phyloP scores from a whole-genome alignment of 2,329 filamentous ascomycete species.

The Colletotrichum lini region DNA sequence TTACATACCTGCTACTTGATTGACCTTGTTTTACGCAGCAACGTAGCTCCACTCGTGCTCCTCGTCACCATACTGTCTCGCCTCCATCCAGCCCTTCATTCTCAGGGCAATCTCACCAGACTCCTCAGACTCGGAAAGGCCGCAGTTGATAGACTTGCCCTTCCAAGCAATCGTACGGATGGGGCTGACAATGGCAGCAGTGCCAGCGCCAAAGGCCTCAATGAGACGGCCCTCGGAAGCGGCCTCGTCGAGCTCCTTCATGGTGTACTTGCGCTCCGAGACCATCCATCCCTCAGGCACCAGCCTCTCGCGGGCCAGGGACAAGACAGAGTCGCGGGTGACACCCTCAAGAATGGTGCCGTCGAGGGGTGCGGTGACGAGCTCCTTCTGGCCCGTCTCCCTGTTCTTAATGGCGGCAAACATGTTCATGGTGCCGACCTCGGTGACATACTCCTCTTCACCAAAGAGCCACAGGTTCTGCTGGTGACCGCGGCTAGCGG shows the following conservation, averaged over 20 bases:
- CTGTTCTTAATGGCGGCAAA: constrained; percentile 90
- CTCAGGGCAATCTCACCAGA: constrained; percentile 86
- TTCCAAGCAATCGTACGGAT: constrained; percentile 92
- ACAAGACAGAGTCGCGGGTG: constrained; percentile 91
- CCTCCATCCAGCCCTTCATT: constrained; percentile 98
- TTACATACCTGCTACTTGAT: constrained; percentile 31
- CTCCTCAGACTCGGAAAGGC: constrained; percentile 84
- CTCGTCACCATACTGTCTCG: constrained; percentile 94
- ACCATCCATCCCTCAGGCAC: constrained; percentile 90
- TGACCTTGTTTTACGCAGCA: constrained; percentile 48
- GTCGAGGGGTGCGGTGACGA: constrained; percentile 95
- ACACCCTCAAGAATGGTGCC: constrained; percentile 97
- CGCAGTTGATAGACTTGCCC: constrained; percentile 85
- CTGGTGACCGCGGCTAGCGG: constrained; percentile 92
- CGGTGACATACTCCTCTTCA: constrained; percentile 94
- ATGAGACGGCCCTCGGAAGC: constrained; percentile 87
- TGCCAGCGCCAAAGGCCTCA: constrained; percentile 95
- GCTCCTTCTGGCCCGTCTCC: constrained; percentile 90
- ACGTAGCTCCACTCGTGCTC: constrained; percentile 90
- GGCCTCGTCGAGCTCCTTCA: constrained; percentile 87
- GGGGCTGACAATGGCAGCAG: constrained; percentile 93
- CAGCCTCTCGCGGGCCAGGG: constrained; percentile 86
- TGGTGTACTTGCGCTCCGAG: constrained; percentile 91
- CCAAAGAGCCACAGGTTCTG: constrained; percentile 99
- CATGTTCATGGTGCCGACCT: constrained; percentile 99